Base-by-base conservation (phyloP, 129 eudicot genomes). In the Sambucus nigra region DNA sequence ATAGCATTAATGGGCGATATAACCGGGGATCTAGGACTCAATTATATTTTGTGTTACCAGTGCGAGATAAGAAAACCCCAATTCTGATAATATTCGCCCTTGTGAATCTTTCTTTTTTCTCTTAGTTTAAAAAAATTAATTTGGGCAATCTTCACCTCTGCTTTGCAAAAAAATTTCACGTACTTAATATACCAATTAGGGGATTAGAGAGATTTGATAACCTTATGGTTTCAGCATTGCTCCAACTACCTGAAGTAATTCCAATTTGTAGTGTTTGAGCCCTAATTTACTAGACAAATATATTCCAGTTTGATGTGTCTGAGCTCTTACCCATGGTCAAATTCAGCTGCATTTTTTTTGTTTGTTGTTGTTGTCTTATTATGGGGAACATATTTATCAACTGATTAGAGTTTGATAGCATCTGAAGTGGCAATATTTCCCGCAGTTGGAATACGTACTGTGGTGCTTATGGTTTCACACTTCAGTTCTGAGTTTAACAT, bases 1-100 rank as follows among this genome's bases (percentile, higher is more conserved):
- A 40, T 68, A 16, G 14, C 55, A 40, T 35, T 15, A 66, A 65
- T 17, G 41, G 29, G 44, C 29, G 13, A 39, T 25, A 32, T 24
- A 41, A 17, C 8, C n/a, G 27, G 13, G 6, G 66, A 48, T 57
- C 14, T 50, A 17, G 29, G 15, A 13, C 19, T n/a, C 8, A 49
- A 22, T 2, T 25, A 12, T 45, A 2, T 16, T 21, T 25, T 24
- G 4, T 5, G 11, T 22, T 21, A 25, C 18, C 10, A 21, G 6
- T 49, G 17, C 29, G 3, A 49, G 31, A 42, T 16, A 42, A 15
- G 31, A 49, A 16, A 9, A 23, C 10, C 5, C 54, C 24, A 21
- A 0, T 5, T 49, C 31, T 49, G 29, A 49, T 11, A n/a, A n/a
- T 0, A 24, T 49, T 3, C 31, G 1, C 17, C 16, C 10, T 19